Base-by-base conservation (phyloP, 2,329 filamentous ascomycete species). In the Coleophoma eucalyptorum region DNA sequence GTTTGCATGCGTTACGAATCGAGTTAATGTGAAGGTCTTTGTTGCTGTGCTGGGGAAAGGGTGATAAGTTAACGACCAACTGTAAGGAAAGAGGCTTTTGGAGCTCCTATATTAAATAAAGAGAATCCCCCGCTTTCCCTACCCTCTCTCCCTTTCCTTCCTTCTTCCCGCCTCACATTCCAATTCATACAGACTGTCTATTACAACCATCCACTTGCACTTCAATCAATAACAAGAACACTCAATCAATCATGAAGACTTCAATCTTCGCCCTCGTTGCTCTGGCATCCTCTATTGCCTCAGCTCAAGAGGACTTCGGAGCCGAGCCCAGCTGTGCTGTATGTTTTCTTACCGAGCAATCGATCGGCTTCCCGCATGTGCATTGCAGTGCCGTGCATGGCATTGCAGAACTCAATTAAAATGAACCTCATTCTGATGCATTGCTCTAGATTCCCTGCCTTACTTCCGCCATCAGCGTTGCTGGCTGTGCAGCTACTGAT, bases 401-500 rank as follows among this genome's bases (percentile, higher is more conserved):
- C 19, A 11, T 44, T 21, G 13, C 4, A 12, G 15, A 12, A n/a
- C 21, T n/a, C 19, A 20, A 26, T 15, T 5, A 44, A 13, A 31
- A 15, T 15, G 31, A 21, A 15, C 4, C 19, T n/a, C 12, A 5
- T 26, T 13, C 12, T 21, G 10, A 44, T 11, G 2, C 15, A 5
- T 16, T 31, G 26, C 15, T n/a, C 11, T 26, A 64, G 60, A 38
- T 60, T 21, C 35, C 51, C 43, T 74, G 71, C 53, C 62, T 73
- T 10, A 33, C 56, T 43, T 56, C 63, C 7, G 61, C 60, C 49
- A 58, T 73, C 52, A 53, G 59, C 53, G 51, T 66, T 55, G 62
- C 63, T 46, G 68, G 67, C 57, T 72, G 70, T 59, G 18, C 54
- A n/a, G 8, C 4, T 6, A 53, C 54, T 43, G 69, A 72, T 51